A percentile compares a stretch with the other conserved stretches of the same genome.
Evolutionary conservation across 768 basidiomycete genomes (phyloP).

Genomic region (Boletus vermiculosoides): DNA sequence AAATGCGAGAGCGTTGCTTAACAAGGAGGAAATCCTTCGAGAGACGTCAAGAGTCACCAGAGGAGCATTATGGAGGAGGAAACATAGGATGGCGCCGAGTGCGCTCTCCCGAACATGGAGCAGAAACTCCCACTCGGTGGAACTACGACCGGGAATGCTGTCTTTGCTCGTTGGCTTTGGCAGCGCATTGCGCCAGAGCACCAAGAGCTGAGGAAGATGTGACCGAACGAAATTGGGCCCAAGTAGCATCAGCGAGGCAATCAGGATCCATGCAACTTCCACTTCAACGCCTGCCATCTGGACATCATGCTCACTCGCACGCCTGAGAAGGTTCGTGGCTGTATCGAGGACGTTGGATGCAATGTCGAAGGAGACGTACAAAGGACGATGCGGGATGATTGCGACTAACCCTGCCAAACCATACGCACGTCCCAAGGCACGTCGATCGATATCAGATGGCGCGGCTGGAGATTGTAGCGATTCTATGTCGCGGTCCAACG

Average conservation of each 20-base stretch:
- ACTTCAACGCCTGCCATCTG: constrained; percentile 79
- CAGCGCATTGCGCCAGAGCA: constrained; percentile 95
- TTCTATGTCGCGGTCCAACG: constrained; percentile 79
- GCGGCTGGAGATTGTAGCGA: constrained; percentile 70
- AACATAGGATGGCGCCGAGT: constrained; percentile 83
- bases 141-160: constrained; percentile 56
- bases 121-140: constrained; percentile 87
- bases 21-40: constrained; percentile 78
- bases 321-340: constrained; percentile 85
- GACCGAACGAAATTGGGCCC: constrained; percentile 93
- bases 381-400: constrained; percentile 79
- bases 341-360: constrained; percentile 88
- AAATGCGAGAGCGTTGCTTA: constrained; percentile 89
- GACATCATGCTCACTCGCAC: constrained; percentile 88
- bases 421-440: constrained; percentile 85
- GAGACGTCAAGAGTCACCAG: constrained; percentile 90
- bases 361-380: constrained; percentile 95
- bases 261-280: constrained; percentile 91
- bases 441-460: constrained; percentile 64
- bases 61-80: constrained; percentile 76
- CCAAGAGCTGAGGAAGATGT: constrained; percentile 89
- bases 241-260: constrained; percentile 86
- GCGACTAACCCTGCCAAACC: constrained; percentile 87
- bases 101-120: constrained; percentile 89
- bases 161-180: constrained; percentile 95